A percentile compares a stretch with the other conserved stretches of the same genome.
Conservation (phyloP, 139 green algal species). For the Auxenochlorella pyrenoidosa region DNA sequence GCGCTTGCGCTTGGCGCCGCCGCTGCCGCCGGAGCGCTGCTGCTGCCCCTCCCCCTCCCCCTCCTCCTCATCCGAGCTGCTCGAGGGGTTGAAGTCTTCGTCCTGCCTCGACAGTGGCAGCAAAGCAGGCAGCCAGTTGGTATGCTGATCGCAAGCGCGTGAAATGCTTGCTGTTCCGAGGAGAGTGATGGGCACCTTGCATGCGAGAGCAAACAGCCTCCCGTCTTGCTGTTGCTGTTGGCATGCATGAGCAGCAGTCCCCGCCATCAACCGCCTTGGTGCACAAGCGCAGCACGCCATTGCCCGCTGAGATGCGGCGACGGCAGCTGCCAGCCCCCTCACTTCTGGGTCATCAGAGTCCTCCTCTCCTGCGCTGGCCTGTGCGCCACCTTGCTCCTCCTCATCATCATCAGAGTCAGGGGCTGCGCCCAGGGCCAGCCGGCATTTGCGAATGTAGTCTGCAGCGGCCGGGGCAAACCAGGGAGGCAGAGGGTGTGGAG, state of each 20-base stretch:
- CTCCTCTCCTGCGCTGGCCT: background rate
- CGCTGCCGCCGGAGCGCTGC: background rate
- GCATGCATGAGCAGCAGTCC: too few species aligned
- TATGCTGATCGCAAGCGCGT: background rate
- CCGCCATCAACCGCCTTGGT: too few species aligned
- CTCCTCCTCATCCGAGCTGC: conserved; percentile 41
- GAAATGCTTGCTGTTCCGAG: too few species aligned
- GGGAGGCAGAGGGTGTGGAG: background rate
- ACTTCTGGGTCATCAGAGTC: conserved; percentile 42
- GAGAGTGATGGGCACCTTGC: too few species aligned
- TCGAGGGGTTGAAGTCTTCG: conserved; percentile 41
- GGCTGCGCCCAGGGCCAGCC: conserved; percentile 32
- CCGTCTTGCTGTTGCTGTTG: too few species aligned
- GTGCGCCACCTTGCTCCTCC: background rate
- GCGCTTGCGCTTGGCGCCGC: background rate
- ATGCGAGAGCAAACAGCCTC: too few species aligned
- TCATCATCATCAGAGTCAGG: conserved; percentile 32
- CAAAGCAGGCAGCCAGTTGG: background rate
- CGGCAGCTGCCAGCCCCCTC: background rate
- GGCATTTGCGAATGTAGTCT: conserved; percentile 33
- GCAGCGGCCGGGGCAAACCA: background rate
- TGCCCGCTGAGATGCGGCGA: too few species aligned
- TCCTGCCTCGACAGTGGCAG: conserved; percentile 11
- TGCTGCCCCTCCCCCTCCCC: conserved; percentile 12
- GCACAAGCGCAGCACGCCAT: too few species aligned